phyloP scores from a whole-genome alignment of 106 monocot species.

The Apostasia shenzhenica region DNA sequence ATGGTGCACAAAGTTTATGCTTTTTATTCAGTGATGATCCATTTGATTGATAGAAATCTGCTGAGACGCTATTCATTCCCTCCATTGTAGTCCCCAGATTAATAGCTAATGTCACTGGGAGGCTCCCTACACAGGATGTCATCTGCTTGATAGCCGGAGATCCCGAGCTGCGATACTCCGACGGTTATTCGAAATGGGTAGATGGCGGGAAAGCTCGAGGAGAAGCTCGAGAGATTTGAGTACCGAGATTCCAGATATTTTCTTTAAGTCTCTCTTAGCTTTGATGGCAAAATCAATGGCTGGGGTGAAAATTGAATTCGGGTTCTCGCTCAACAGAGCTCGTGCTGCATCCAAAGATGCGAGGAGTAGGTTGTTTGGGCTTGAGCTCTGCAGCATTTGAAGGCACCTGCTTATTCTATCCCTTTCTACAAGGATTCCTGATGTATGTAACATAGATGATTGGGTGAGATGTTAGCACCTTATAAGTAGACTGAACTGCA shows the following conservation, averaged over 20 bases:
- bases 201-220: conserved; percentile 37
- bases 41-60: conserved; percentile 15
- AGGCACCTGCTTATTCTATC: conserved; percentile 56
- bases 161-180: conserved; percentile 35
- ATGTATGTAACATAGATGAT: conserved; percentile 77
- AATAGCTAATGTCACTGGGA: conserved; percentile 61
- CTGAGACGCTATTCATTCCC: conserved; percentile 36
- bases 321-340: conserved; percentile 60
- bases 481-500: conserved; percentile 82
- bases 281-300: conserved; percentile 32
- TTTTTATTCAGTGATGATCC: neutral
- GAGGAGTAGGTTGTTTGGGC: conserved; percentile 76
- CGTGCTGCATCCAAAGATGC: conserved; percentile 87
- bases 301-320: conserved; percentile 29
- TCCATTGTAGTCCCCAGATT: conserved; percentile 58
- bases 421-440: conserved; percentile 49
- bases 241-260: conserved; percentile 42
- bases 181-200: conserved; percentile 77
- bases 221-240: conserved; percentile 35
- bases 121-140: conserved; percentile 48
- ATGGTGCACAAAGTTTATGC: conserved; percentile 11
- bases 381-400: conserved; percentile 81
- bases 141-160: conserved; percentile 68
- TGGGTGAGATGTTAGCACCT: conserved; percentile 79
- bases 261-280: conserved; percentile 22